Base-by-base conservation (phyloP, 1,139 yeast species). In the Pichia sp. region DNA sequence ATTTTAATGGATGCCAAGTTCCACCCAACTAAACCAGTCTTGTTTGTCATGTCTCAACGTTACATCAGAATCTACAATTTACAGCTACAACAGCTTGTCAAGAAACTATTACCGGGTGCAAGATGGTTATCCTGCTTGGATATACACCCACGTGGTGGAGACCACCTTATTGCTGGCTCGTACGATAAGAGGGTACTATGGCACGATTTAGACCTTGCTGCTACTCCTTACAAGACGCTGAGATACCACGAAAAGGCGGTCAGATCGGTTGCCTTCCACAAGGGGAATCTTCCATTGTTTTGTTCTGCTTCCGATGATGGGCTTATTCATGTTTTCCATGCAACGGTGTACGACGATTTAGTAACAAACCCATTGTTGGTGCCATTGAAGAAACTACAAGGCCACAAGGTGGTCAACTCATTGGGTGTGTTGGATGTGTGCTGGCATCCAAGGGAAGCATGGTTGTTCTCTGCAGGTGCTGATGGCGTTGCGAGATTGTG, bases 371-470 rank as follows among this genome's bases (percentile, higher is more conserved):
- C 99, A 55, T 75, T 93, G 68, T 80, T 93, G 63, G 99, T 93
- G 48, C 99, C 99, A 50, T 79, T 95, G 70, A 95, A 93, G 80
- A 90, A 91, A 67, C 76, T 95, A 66, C 82, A 86, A 48, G 99
- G 98, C n/a, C 99, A 93, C 71, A 84, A 85, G 67, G 78, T 89
- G 49, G 74, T 81, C 36, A 80, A 81, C 64, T 85, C 87, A 65
- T 74, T 93, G 57, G 99, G 99, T 64, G 96, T 93, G n/a, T 76
- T 93, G 66, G 87, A 85, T 66, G 79, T 87, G 52, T 80, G 80
- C 50, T 93, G 99, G 99, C 99, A 95, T 76, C 98, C 99, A 59
- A 84, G 85, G 65, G 98, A 95, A 71, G 97, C 99, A 1, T 93
- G 99, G 99, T 75, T 93, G 64, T 90, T 93, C 69, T 85, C 95